Evolutionary conservation across 1,284 basidiomycete genomes (phyloP), one percentile per base, ranked within the genome.

Genomic region (Ceratobasidium sp.): DNA sequence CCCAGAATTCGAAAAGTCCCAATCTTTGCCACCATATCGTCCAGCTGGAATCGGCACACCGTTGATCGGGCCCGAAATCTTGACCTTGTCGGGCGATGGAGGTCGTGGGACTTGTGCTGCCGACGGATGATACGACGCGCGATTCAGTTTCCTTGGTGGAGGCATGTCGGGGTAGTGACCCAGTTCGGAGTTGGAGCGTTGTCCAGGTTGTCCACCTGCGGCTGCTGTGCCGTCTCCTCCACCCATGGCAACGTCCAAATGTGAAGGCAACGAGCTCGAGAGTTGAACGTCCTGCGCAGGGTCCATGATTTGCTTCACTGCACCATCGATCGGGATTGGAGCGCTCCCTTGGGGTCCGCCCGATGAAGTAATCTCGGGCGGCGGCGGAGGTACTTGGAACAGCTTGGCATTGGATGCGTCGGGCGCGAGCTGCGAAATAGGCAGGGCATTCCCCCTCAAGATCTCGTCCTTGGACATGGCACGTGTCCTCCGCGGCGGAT

Each of bases 1-100:
- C 57, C 53, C 27, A 50, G 22, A 83, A 76, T 17, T 17, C 32
- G 22, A 47, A 6, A 50, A 17, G 10, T 64, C 60, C 20, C 80
- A 76, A 70, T 90, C 88, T 77, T 90, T 90, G 34, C 82, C 80
- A 76, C 96, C 96, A 78, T 94, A 94, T 83, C 91, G 94, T 0
- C 94, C 94, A 52, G 86, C 85, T 7, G 93, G 93, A 42, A 97
- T 93, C 34, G 90, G 91, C 12, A 87, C 86, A 13, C 93, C 94
- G 72, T 90, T 90, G 78, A 95, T 84, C 35, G 94, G 94, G 0
- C 87, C 92, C n/a, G 92, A 94, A 69, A 96, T 96, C 78, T 94
- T 92, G 50, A 88, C 85, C 77, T 89, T 89, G 65, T 89, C 87
- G 17, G 88, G 87, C 13, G 88, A 87, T 64, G 87, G 80, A 4